Base-by-base conservation (phyloP, 768 basidiomycete species). In the Hygrocybe coccinea region DNA sequence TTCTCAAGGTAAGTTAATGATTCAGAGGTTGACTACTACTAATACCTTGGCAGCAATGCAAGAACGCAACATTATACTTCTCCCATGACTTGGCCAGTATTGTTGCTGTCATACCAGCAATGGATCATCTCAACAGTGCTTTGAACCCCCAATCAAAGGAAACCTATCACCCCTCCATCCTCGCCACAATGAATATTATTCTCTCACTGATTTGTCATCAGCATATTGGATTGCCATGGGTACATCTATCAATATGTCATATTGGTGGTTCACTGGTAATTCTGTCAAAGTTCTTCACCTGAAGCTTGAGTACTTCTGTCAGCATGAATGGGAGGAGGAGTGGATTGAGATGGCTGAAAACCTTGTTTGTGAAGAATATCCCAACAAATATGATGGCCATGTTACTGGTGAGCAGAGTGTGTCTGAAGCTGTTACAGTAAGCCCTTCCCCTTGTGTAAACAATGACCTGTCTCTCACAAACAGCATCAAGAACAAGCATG, bases 171-270 rank as follows among this genome's bases (percentile, higher is more conserved):
- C n/a, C 41, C 2, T 51, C 70, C 9, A 69, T 75, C 38, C 58
- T 53, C 12, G 59, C 61, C 10, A 61, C 68, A 3, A 45, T 69
- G 2, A 54, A 50, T 75, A 75, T 54, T 75, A 73, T 50, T 51
- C 56, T 1, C 34, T 52, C 15, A 75, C 69, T 1, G 73, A 74
- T 58, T 17, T 54, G 2, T 70, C 69, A 1, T 62, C 71, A 11
- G 53, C 64, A 0, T 74, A 72, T 50, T 56, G 64, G 0, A 71
- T 76, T 60, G 71, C 69, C 7, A 75, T 75, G 71, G 60, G 74
- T 75, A 53, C 15, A 22, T 34, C 14, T 38, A 17, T 38, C 10
- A 22, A 17, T 35, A 7, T 38, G 8, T 29, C 14, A 8, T n/a
- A n/a, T 19, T 38, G 50, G 10, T 37, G 22, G n/a, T 21, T 33